These are phyloP conservation scores for Malania oleifera DNA, from an alignment of 164 flowering plant species.

Conservation along the genomic window DNA sequence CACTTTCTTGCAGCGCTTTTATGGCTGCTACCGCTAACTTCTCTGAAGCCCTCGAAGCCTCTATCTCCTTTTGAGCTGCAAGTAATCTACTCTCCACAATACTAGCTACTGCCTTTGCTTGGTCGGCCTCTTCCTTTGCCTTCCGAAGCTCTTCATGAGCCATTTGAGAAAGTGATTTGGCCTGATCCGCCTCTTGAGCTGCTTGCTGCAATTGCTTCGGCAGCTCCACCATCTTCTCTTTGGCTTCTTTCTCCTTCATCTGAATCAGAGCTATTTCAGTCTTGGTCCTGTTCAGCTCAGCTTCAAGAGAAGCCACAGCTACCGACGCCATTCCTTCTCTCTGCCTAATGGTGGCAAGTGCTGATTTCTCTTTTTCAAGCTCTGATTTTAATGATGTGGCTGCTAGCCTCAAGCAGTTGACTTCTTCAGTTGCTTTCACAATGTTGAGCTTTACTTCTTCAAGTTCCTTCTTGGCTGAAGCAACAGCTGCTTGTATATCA, in stretches of 20 bases:
- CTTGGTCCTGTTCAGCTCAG: conserved; percentile 56
- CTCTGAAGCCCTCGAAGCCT: conserved; percentile 87
- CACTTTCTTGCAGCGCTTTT: conserved; percentile 79
- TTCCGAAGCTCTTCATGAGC: conserved; percentile 62
- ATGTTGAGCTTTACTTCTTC: conserved; percentile 72
- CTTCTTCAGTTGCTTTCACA: conserved; percentile 69
- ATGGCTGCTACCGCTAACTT: conserved; percentile 75
- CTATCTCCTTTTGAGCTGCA: conserved; percentile 81
- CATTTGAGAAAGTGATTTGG: conserved; percentile 43
- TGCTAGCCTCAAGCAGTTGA: conserved; percentile 60
- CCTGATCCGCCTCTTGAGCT: conserved; percentile 69
- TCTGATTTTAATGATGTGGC: conserved; percentile 61
- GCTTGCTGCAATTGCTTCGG: conserved; percentile 74
- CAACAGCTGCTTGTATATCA: conserved; percentile 46
- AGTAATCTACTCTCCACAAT: conserved; percentile 60
- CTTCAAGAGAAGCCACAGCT: conserved; percentile 76
- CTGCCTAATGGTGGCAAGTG: conserved; percentile 53
- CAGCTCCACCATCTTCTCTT: conserved; percentile 67
- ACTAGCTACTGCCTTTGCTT: conserved; percentile 67
- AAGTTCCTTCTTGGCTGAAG: conserved; percentile 65
- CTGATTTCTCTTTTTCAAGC: conserved; percentile 64
- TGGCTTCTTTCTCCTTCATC: conserved; percentile 67
- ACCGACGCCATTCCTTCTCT: conserved; percentile 88
- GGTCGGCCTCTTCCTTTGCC: conserved; percentile 74
- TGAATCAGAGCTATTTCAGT: conserved; percentile 55